phyloP scores from a whole-genome alignment of 169 alveolate species.

The Blepharisma undulans region DNA sequence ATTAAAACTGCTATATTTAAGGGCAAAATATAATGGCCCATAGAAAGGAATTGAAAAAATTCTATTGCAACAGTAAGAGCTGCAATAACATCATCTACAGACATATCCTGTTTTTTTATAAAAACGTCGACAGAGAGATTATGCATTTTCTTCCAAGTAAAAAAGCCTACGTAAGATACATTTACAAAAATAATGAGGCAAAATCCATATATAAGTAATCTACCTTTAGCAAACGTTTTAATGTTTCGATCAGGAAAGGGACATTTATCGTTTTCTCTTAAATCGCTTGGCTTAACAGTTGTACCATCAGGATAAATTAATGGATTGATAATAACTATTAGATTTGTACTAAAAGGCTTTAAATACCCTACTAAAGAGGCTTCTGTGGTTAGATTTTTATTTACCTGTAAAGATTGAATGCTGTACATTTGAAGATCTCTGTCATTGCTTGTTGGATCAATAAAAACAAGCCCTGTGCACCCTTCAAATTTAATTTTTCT shows the following conservation, averaged over 20 bases:
- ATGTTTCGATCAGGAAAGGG: not conserved
- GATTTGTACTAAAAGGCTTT: not conserved
- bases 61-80: not conserved
- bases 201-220: not conserved
- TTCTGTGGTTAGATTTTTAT: not conserved
- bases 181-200: not conserved
- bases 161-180: not conserved
- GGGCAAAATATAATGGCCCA: slow-evolving; percentile 8
- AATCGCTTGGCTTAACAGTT: not conserved
- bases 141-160: not conserved
- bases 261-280: not conserved
- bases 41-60: not conserved
- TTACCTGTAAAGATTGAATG: not conserved
- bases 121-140: not conserved
- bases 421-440: not conserved
- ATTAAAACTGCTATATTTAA: not conserved
- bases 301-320: not conserved
- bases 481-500: not conserved
- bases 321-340: not conserved
- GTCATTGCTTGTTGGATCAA: not conserved
- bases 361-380: not conserved
- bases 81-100: not conserved
- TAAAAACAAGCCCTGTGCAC: not conserved
- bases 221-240: not conserved
- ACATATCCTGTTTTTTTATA: not conserved